A percentile compares a stretch with the other conserved stretches of the same genome.
Evolutionary conservation across 139 green algal genomes (phyloP).

Genomic region (Auxenochlorella pyrenoidosa): DNA sequence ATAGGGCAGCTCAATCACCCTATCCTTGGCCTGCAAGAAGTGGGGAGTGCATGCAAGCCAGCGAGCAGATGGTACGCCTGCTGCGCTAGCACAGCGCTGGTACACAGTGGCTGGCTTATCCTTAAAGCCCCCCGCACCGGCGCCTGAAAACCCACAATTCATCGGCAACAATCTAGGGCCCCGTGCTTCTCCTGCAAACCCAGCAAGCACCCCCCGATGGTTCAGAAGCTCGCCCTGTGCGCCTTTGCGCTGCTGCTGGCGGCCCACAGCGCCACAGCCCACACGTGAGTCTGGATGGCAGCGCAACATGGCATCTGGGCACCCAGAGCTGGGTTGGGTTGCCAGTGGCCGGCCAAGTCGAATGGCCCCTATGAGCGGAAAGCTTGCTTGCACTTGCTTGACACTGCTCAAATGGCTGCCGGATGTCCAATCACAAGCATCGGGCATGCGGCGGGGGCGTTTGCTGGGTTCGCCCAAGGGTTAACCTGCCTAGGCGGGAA

Average conservation of each 20-base stretch:
- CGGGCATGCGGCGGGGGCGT: too few species aligned
- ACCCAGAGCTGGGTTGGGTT: neutral
- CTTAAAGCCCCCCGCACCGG: too few species aligned
- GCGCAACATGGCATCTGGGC: neutral
- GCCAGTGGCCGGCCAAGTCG: neutral
- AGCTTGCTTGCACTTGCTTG: neutral
- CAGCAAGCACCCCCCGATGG: neutral
- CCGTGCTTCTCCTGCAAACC: neutral
- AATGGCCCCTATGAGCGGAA: neutral
- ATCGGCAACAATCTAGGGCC: neutral
- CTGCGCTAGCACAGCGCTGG: too few species aligned
- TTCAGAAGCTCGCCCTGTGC: neutral
- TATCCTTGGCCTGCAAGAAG: neutral
- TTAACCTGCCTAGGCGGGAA: too few species aligned
- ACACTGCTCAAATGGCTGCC: neutral
- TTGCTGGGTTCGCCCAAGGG: too few species aligned
- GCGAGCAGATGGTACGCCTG: neutral
- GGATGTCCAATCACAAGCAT: neutral
- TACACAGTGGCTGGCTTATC: too few species aligned
- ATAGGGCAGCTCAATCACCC: too few species aligned
- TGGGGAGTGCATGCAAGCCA: neutral
- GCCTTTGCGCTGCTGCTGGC: neutral
- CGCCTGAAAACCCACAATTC: neutral
- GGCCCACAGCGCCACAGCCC: neutral
- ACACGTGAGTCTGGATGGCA: neutral